Evolutionary conservation across 495 filamentous ascomycete genomes (phyloP).

Genomic region (Barbatosphaeria neglecta): DNA sequence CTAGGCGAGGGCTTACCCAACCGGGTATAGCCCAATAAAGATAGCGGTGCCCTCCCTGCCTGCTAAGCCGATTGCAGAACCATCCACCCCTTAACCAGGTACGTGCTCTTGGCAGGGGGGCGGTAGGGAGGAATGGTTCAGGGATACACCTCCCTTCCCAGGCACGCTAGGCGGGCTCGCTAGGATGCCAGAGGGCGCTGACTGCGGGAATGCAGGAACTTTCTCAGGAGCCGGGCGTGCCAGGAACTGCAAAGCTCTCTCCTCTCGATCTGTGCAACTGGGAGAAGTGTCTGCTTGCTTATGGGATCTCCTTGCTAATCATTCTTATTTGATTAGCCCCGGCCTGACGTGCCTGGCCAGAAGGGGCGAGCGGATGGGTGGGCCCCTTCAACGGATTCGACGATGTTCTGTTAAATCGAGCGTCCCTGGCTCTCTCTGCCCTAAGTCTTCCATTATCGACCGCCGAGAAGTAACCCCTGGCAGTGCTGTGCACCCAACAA

Average conservation of each 20-base stretch:
- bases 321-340: too few species aligned
- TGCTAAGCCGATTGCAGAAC: not conserved
- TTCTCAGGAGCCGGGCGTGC: too few species aligned
- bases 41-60: not conserved
- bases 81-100: not conserved
- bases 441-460: not conserved
- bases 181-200: not conserved
- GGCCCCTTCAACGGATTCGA: not conserved
- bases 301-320: too few species aligned
- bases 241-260: too few species aligned
- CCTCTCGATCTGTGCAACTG: too few species aligned
- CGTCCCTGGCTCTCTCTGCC: not conserved
- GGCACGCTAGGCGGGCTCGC: too few species aligned
- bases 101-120: not conserved
- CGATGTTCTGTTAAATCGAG: not conserved
- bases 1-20: not conserved
- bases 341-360: not conserved
- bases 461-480: too few species aligned
- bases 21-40: not conserved
- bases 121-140: too few species aligned
- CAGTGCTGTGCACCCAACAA: too few species aligned
- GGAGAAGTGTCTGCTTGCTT: too few species aligned
- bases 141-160: too few species aligned
- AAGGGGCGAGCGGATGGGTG: not conserved
- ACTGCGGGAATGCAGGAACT: too few species aligned